Percentiles rank a stretch among this genome's conserved stretches.
phyloP scores from a whole-genome alignment of 2,329 filamentous ascomycete species.

The Thelonectria olida region DNA sequence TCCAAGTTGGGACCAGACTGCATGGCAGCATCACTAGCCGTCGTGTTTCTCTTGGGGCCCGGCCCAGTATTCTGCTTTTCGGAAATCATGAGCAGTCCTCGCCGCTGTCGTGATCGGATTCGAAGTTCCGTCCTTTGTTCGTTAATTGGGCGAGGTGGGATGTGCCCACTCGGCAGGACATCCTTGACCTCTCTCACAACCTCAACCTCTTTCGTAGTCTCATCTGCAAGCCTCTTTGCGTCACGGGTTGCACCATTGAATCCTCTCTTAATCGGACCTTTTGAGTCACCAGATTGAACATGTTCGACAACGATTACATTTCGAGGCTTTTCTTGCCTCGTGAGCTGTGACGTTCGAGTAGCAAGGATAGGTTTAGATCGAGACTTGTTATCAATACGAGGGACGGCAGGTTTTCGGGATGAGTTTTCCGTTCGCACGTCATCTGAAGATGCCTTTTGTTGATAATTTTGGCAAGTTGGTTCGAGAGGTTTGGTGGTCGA shows the following conservation, averaged over 20 bases:
- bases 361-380: not conserved
- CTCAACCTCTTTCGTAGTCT: not conserved
- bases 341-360: not conserved
- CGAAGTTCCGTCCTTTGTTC: slow-evolving; percentile 56
- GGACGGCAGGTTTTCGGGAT: not conserved
- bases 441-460: not conserved
- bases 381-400: not conserved
- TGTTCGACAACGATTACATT: not conserved
- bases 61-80: slow-evolving; percentile 41
- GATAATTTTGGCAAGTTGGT: not conserved
- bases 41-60: not conserved
- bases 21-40: not conserved
- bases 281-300: not conserved
- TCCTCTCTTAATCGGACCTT: not conserved
- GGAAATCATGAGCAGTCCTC: slow-evolving; percentile 58
- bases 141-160: not conserved
- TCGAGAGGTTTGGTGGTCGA: not conserved
- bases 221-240: not conserved
- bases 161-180: not conserved
- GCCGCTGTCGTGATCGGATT: slow-evolving; percentile 56
- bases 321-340: not conserved
- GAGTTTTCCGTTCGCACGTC: not conserved
- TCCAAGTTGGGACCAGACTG: not conserved
- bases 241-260: not conserved
- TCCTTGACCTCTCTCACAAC: not conserved